Evolutionary conservation across 768 basidiomycete species (phyloP), one percentile per base, ranked within the genome.

Genomic region (Daedaleopsis sinensis): DNA sequence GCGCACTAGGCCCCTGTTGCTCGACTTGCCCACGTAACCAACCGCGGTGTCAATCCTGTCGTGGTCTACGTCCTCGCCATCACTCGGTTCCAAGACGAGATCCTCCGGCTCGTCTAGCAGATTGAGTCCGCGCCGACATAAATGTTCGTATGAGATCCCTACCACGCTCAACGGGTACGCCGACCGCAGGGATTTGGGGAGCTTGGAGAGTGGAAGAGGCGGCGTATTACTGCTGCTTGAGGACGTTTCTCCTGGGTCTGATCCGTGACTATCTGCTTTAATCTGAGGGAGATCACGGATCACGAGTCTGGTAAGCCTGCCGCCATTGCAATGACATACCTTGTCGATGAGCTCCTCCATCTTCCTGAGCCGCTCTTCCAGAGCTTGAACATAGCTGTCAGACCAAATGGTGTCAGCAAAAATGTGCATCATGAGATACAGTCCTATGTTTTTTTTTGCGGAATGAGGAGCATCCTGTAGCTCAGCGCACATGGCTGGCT

Each of bases 301-400:
- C 11, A 10, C 3, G 10, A 42, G 11, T 42, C 39, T 2, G 39
- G 27, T 32, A 32, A 7, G 27, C n/a, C 37, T 7, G 15, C 18
- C 11, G 39, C 39, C 10, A 2, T 10, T 42, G 10, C 18, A 18
- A 5, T 18, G 32, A 27, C 44, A 21, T 36, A 65, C 68, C 50
- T 62, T 61, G 36, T 67, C 61, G 3, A 69, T 46, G 7, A 69
- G 58, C 50, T 66, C 61, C 52, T 67, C 65, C 60, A 66, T 62
- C 44, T 66, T 67, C 43, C 57, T 58, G 2, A 70, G 42, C 16
- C 65, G 54, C 4, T 49, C 55, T 38, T 70, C 67, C 3, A 70
- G 63, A 15, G 55, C 39, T 46, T 68, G 56, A 12, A 68, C 64
- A 39, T 67, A 61, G 2, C 68, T 70, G 16, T 24, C 5, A 1